Evolutionary conservation across 352 stramenopile species (phyloP).

Genomic region (Pythium grandisporangium): DNA sequence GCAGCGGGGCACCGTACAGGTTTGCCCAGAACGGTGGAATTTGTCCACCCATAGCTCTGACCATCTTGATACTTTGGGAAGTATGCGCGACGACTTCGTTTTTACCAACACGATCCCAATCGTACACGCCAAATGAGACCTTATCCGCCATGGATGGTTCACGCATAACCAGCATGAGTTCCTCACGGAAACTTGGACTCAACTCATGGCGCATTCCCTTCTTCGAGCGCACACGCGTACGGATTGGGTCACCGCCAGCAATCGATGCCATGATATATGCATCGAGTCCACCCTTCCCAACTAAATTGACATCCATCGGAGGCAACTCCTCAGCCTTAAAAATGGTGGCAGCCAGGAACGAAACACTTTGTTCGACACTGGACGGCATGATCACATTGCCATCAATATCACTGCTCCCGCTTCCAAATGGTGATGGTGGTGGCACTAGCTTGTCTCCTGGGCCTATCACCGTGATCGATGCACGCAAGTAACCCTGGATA

Average conservation of each 20-base stretch:
- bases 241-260: constrained; percentile 43
- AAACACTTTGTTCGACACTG: constrained; percentile 59
- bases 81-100: constrained; percentile 69
- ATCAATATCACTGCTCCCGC: constrained; percentile 27
- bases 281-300: constrained; percentile 56
- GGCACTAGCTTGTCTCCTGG: constrained; percentile 77
- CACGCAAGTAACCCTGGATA: constrained; percentile 87
- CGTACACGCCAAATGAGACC: constrained; percentile 56
- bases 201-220: constrained; percentile 63
- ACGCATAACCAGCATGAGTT: constrained; percentile 67
- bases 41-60: constrained; percentile 50
- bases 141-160: constrained; percentile 75
- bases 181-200: constrained; percentile 68
- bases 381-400: constrained; percentile 74
- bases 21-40: constrained; percentile 65
- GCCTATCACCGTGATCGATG: constrained; percentile 83
- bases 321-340: constrained; percentile 64
- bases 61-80: constrained; percentile 62
- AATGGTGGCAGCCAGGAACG: constrained; percentile 61
- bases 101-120: constrained; percentile 71
- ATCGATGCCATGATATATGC: constrained; percentile 61
- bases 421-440: constrained; percentile 50
- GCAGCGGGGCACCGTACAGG: constrained; percentile 65
- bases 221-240: constrained; percentile 68
- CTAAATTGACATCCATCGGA: constrained; percentile 61